phyloP scores from a whole-genome alignment of 495 filamentous ascomycete species.

The Xylaria nigripes region DNA sequence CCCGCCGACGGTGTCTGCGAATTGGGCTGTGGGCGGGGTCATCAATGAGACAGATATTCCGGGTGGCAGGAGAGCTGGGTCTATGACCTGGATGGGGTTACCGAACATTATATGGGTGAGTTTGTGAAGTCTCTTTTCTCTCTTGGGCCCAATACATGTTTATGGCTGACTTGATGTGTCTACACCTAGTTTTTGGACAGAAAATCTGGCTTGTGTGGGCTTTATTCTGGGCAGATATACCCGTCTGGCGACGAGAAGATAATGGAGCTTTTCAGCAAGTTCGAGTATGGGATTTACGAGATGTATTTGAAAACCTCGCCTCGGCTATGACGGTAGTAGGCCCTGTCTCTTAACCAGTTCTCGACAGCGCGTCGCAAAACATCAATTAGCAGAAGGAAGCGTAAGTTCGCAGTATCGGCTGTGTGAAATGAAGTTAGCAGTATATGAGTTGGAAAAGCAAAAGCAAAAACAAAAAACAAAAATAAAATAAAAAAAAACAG shows the following conservation, averaged over 20 bases:
- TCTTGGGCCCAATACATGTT: no score
- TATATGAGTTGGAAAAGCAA: no score
- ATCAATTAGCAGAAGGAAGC: not conserved
- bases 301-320: not conserved
- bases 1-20: not conserved
- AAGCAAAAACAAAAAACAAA: no score
- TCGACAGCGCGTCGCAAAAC: no score
- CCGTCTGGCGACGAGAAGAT: conserved; percentile 8
- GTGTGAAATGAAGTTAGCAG: no score
- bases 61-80: conserved; percentile 9
- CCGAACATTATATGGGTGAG: conserved; percentile 13
- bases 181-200: conserved; percentile 10
- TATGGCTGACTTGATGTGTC: not conserved
- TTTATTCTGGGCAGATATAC: conserved; percentile 11
- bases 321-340: not conserved
- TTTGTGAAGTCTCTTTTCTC: not conserved
- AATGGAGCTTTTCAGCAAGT: conserved; percentile 1
- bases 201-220: conserved; percentile 6
- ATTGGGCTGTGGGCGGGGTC: conserved; percentile 11
- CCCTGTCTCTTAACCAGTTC: no score
- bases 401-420: no score
- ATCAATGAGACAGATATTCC: conserved; percentile 8
- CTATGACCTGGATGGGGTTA: conserved; percentile 12
- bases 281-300: conserved; percentile 8
- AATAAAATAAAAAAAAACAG: no score